Base-by-base conservation (phyloP, 768 basidiomycete species). In the Clitopilus hobsonii region DNA sequence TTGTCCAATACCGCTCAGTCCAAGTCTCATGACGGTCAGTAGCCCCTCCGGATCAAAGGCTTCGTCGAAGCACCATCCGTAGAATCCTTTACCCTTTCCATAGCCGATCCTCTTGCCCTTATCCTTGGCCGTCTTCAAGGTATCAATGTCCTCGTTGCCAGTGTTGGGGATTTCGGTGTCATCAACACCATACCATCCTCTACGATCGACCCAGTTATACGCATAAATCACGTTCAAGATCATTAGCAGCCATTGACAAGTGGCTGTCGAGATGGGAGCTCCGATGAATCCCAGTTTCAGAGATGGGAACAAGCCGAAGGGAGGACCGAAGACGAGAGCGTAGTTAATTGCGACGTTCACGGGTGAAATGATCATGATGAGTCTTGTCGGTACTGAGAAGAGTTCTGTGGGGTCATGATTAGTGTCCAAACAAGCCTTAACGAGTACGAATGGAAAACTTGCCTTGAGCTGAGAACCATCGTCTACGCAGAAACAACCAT, bases 221-320 rank as follows among this genome's bases (percentile, higher is more conserved):
- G 80, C 93, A 23, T 94, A 98, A 0, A 94, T 94, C 0, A 82
- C 87, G 14, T 71, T 57, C 71, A 90, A 69, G 16, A 81, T 62
- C 77, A 83, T 61, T 76, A 78, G 24, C 83, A 65, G 6, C 82
- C 87, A 56, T 89, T 27, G 78, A 49, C 47, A 89, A 69, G 94
- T 76, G 0, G 88, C 85, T 1, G 93, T 92, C 1, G 94, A 88
- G 11, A 98, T 74, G 0, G 96, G 95, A 2, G 94, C 95, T 10
- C 96, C 96, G 48, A 90, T 83, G 71, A 91, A 98, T 1, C 95
- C 95, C 1, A 98, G 72, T 10, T 87, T 77, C 55, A 96, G 71
- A 4, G 83, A 74, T 41, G 79, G 71, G 0, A 91, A 91, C 90
- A 93, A 0, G 94, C 89, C 77, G 32, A 36, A 4, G 10, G 32